Percentiles rank a stretch among this genome's conserved stretches.
phyloP scores from a whole-genome alignment of 345 rosid genomes.

The Gossypium longicalyx region DNA sequence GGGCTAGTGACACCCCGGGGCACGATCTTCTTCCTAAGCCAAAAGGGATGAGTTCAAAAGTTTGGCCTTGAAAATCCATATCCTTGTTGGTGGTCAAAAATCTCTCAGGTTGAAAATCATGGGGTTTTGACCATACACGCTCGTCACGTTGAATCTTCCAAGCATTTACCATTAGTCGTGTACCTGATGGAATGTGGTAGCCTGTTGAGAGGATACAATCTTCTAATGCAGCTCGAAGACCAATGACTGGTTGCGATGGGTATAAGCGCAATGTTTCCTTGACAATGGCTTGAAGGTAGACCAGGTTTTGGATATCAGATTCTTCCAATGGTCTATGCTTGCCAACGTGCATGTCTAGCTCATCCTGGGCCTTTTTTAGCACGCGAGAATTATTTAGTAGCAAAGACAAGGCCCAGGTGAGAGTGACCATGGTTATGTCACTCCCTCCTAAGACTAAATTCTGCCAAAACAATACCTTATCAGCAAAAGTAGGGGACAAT shows the following conservation, averaged over 20 bases:
- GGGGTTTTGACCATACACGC: not conserved
- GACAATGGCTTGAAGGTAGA: slow-evolving; percentile 27
- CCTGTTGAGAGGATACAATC: not conserved
- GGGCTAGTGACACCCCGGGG: slow-evolving; percentile 29
- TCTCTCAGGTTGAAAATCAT: not conserved
- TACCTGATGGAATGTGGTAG: not conserved
- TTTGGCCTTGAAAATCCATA: slow-evolving; percentile 24
- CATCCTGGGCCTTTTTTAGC: slow-evolving; percentile 15
- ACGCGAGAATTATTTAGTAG: slow-evolving; percentile 16
- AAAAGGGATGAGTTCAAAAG: slow-evolving; percentile 33
- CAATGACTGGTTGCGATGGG: slow-evolving; percentile 21
- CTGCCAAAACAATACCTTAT: not conserved
- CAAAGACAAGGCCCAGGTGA: slow-evolving; percentile 21
- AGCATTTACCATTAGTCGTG: not conserved
- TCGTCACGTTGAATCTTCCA: not conserved
- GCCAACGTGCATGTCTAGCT: slow-evolving; percentile 22
- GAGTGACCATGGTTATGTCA: slow-evolving; percentile 17
- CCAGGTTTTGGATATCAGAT: slow-evolving; percentile 26
- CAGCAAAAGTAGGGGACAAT: too few species aligned
- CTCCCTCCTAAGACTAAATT: slow-evolving; percentile 12
- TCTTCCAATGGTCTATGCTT: slow-evolving; percentile 25
- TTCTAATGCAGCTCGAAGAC: not conserved
- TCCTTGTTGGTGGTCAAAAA: not conserved
- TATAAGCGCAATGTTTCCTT: slow-evolving; percentile 39
- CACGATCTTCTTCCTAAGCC: slow-evolving; percentile 35